phyloP scores from a whole-genome alignment of 495 filamentous ascomycete genomes.

The Hypomontagnella monticulosa region DNA sequence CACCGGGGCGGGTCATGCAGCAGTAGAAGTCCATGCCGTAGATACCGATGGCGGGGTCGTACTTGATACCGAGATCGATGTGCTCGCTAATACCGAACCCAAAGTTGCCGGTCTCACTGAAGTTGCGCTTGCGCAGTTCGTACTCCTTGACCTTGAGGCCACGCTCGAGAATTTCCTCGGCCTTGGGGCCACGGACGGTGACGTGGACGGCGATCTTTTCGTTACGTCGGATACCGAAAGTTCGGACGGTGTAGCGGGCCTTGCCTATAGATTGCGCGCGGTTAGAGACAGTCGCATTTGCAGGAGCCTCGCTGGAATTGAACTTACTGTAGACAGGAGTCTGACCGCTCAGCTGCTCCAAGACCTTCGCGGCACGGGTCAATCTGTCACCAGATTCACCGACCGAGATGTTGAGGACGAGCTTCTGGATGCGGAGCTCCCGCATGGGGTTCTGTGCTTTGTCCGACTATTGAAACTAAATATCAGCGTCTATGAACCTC shows the following conservation, averaged over 20 bases:
- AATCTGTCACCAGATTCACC: constrained; percentile 99
- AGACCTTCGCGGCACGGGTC: constrained; percentile 99
- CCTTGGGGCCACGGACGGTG: constrained; percentile 99
- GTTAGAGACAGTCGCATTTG: constrained; percentile 23
- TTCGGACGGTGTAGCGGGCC: constrained; percentile 99
- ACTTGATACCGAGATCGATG: constrained; percentile 99
- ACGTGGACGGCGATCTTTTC: constrained; percentile 99
- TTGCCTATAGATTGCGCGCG: constrained; percentile 71
- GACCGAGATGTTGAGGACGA: constrained; percentile 99
- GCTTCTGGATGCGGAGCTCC: constrained; percentile 99
- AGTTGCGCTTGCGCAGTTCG: constrained; percentile 98
- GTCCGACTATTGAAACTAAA: constrained; percentile 58
- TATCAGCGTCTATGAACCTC: constrained; percentile 25
- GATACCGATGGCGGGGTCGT: constrained; percentile 98
- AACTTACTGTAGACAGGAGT: constrained; percentile 96
- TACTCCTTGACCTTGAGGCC: constrained; percentile 99
- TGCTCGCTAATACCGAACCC: constrained; percentile 99
- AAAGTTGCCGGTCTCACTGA: constrained; percentile 99
- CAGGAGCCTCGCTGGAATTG: not conserved
- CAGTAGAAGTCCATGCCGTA: constrained; percentile 99
- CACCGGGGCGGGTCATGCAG: constrained; percentile 99
- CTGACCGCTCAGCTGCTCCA: constrained; percentile 99
- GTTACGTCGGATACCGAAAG: constrained; percentile 99
- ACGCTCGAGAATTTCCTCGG: constrained; percentile 99
- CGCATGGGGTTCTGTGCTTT: constrained; percentile 97